A percentile compares a stretch with the other conserved stretches of the same genome.
These are phyloP conservation scores for Sordariomycetes sp. DNA, from an alignment of 2,329 filamentous ascomycete species.

Conservation along the genomic window DNA sequence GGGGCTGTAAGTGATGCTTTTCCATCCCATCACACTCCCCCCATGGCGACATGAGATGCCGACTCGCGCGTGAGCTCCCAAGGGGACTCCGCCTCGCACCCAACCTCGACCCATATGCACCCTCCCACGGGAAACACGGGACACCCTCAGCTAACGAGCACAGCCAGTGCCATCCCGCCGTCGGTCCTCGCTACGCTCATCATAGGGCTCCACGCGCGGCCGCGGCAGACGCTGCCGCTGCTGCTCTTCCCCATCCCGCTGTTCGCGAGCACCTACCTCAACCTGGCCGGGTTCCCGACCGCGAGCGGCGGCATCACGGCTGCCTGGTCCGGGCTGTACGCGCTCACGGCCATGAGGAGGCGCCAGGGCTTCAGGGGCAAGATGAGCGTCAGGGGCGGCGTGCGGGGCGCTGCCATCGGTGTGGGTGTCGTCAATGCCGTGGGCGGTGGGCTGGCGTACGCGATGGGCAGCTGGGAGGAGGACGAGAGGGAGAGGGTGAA, in stretches of 20 bases:
- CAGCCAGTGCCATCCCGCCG: slow-evolving; percentile 45
- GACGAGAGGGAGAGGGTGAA: slow-evolving; percentile 39
- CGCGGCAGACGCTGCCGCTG: slow-evolving; percentile 40
- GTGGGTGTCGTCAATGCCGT: slow-evolving; percentile 37
- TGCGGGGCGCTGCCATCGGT: slow-evolving; percentile 40
- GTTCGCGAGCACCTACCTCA: slow-evolving; percentile 48
- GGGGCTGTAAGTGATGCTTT: no score
- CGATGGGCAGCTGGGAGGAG: slow-evolving; percentile 36
- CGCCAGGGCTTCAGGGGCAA: slow-evolving; percentile 24
- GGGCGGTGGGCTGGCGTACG: slow-evolving; percentile 43
- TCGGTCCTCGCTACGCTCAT: slow-evolving; percentile 47
- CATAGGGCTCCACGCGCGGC: slow-evolving; percentile 45
- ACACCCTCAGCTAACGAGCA: slow-evolving; percentile 1
- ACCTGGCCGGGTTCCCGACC: slow-evolving; percentile 48
- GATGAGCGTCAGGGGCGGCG: slow-evolving; percentile 32
- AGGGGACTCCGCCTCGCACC: no score
- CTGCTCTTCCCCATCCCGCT: slow-evolving; percentile 43
- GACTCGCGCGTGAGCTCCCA: no score
- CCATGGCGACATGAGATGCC: no score
- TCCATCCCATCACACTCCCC: no score
- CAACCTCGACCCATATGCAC: no score
- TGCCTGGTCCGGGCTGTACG: slow-evolving; percentile 49
- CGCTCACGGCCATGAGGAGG: slow-evolving; percentile 41
- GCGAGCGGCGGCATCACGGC: slow-evolving; percentile 46
- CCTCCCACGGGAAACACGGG: no score